phyloP scores from a whole-genome alignment of 495 filamentous ascomycete genomes.

The Staphylotrichum longicolle region DNA sequence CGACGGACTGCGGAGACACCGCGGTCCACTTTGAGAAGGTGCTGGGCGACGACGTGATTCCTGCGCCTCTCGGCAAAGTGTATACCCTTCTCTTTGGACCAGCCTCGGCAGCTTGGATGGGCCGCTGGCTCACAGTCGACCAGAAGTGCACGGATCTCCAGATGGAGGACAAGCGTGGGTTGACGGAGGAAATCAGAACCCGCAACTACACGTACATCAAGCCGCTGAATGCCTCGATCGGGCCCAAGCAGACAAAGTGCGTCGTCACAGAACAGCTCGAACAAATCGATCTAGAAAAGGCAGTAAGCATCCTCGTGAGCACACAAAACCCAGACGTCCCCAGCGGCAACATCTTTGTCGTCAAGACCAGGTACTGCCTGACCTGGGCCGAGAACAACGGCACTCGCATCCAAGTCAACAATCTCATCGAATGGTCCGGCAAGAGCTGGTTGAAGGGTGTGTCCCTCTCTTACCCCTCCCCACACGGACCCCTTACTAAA shows the following conservation, averaged over 20 bases:
- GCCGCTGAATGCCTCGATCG: conserved; percentile 77
- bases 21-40: conserved; percentile 78
- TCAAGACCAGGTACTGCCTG: conserved; percentile 92
- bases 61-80: conserved; percentile 87
- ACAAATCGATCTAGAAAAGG: conserved; percentile 80
- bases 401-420: conserved; percentile 80
- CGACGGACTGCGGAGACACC: conserved; percentile 78
- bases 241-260: conserved; percentile 94
- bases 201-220: conserved; percentile 88
- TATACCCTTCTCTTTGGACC: conserved; percentile 86
- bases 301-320: conserved; percentile 69
- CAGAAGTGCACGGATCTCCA: conserved; percentile 86
- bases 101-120: conserved; percentile 72
- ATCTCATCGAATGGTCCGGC: conserved; percentile 90
- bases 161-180: conserved; percentile 76
- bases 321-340: conserved; percentile 96
- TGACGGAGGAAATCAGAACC: conserved; percentile 68
- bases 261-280: conserved; percentile 82
- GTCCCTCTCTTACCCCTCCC: background rate
- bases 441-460: conserved; percentile 98
- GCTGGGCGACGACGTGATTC: conserved; percentile 79
- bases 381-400: conserved; percentile 84
- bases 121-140: conserved; percentile 78
- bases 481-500: background rate
- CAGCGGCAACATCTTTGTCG: conserved; percentile 83